phyloP scores from a whole-genome alignment of 495 filamentous ascomycete genomes.

The Penicillium malachiteum region DNA sequence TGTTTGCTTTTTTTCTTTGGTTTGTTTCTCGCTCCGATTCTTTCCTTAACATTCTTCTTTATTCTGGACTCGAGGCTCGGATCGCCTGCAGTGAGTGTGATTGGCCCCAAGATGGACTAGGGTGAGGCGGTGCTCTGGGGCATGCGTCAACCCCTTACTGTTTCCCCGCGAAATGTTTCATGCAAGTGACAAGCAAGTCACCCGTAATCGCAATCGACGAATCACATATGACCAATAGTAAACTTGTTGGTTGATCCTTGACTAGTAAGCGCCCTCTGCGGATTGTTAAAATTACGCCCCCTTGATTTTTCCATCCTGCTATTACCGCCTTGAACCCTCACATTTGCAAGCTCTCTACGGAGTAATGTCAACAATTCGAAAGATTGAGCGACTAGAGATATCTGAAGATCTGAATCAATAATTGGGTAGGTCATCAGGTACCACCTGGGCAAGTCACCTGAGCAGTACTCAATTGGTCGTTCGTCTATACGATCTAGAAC shows the following conservation, averaged over 20 bases:
- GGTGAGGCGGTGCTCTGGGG: slow-evolving; percentile 11
- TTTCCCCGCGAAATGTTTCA: slow-evolving; percentile 9
- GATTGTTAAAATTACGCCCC: not conserved
- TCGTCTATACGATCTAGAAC: too few species aligned
- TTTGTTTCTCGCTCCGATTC: slow-evolving; percentile 8
- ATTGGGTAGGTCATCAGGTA: too few species aligned
- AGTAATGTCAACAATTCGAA: too few species aligned
- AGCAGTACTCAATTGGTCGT: too few species aligned
- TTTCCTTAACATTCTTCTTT: not conserved
- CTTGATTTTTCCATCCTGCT: too few species aligned
- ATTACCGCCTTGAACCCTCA: too few species aligned
- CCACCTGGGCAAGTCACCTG: too few species aligned
- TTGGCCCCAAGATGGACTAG: slow-evolving; percentile 7
- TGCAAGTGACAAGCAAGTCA: slow-evolving; percentile 3
- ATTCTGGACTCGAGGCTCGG: not conserved
- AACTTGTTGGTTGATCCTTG: not conserved
- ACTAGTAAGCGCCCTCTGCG: not conserved
- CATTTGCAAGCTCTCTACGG: too few species aligned
- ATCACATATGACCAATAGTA: slow-evolving; percentile 1
- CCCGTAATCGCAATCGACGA: slow-evolving; percentile 3
- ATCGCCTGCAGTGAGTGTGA: slow-evolving; percentile 1
- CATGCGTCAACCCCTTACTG: slow-evolving; percentile 2
- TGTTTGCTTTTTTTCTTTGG: slow-evolving; percentile 11
- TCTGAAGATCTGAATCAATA: too few species aligned
- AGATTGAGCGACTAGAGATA: too few species aligned